phyloP scores from a whole-genome alignment of 495 filamentous ascomycete species.

The Xylaria curta region DNA sequence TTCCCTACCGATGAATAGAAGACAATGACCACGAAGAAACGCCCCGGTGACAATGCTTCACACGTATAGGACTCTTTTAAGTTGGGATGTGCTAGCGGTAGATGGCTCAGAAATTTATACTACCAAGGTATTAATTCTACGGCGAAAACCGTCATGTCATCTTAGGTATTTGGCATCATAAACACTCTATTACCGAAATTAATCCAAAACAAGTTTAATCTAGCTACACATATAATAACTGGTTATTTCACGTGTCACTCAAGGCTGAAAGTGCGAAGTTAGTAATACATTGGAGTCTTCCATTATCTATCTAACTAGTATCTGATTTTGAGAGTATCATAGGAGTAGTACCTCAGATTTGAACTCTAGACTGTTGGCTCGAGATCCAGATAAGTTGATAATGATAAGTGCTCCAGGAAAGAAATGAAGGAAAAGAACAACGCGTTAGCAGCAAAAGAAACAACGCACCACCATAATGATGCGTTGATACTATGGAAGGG shows the following conservation, averaged over 20 bases:
- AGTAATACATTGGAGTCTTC: slow-evolving; percentile 19
- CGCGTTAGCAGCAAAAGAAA: neutral
- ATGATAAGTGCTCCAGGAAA: slow-evolving; percentile 1
- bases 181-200: neutral
- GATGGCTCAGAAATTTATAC: neutral
- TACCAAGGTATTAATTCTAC: neutral
- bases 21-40: neutral
- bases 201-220: neutral
- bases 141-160: neutral
- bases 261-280: neutral
- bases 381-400: neutral
- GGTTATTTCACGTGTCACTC: neutral
- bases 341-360: neutral
- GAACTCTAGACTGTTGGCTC: neutral
- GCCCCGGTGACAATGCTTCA: neutral
- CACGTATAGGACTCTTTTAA: neutral
- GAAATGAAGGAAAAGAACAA: neutral
- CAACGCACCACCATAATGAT: neutral
- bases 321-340: neutral
- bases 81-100: neutral
- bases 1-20: neutral
- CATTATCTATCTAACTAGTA: slow-evolving; percentile 16
- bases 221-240: neutral
- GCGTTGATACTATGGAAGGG: neutral
- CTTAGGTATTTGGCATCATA: neutral